Percentiles rank a stretch among this genome's conserved stretches.
phyloP scores from a whole-genome alignment of 805 yeast species.

The Pichia pseudocactophila region DNA sequence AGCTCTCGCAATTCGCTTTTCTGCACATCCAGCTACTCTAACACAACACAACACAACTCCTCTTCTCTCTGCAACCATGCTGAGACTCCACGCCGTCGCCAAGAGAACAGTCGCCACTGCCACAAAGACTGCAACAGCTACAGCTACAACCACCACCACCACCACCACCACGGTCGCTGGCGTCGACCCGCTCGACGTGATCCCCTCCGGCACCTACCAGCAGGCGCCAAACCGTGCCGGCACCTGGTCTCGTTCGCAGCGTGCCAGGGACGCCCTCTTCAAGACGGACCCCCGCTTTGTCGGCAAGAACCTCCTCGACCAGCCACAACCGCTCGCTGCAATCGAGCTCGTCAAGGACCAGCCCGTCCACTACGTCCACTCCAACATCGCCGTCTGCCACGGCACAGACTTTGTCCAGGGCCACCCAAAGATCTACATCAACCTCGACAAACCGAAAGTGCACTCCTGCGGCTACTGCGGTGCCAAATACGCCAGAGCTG shows the following conservation, averaged over 20 bases:
- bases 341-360: constrained; percentile 71
- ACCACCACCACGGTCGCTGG: constrained; percentile 9
- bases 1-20: too few species aligned
- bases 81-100: background rate
- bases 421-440: constrained; percentile 76
- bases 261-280: constrained; percentile 46
- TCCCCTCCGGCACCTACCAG: constrained; percentile 10
- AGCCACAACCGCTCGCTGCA: constrained; percentile 78
- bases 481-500: constrained; percentile 51
- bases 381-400: constrained; percentile 68
- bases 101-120: constrained; percentile 13
- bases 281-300: constrained; percentile 55
- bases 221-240: constrained; percentile 73
- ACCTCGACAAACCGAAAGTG: constrained; percentile 66
- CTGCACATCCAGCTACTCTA: too few species aligned
- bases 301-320: constrained; percentile 56
- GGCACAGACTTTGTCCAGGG: constrained; percentile 76
- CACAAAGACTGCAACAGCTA: constrained; percentile 9
- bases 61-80: background rate
- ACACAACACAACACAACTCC: too few species aligned
- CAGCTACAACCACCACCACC: constrained; percentile 8
- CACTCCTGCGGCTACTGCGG: constrained; percentile 80
- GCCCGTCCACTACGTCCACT: constrained; percentile 55
- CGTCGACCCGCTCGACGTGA: constrained; percentile 13
- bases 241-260: constrained; percentile 69